Conservation (phyloP, 2,329 filamentous ascomycete genomes). For the Cladosporium halotolerans region DNA sequence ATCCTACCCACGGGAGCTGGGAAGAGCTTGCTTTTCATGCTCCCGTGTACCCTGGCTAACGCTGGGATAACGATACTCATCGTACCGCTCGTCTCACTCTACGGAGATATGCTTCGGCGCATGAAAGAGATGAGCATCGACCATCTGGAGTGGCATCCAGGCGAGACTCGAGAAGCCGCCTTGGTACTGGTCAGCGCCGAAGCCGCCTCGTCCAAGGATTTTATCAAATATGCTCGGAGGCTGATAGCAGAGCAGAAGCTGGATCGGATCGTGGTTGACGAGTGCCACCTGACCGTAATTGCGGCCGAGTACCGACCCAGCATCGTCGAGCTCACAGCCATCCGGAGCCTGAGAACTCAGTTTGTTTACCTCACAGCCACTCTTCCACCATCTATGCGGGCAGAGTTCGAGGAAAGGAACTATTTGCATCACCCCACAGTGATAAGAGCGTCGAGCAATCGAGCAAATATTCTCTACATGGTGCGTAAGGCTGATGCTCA, state of each 20-base stretch:
- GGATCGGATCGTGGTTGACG: not conserved
- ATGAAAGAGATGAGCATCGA: not conserved
- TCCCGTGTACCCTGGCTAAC: too few species aligned
- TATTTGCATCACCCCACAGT: too few species aligned
- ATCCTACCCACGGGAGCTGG: conserved; percentile 14
- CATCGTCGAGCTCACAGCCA: not conserved
- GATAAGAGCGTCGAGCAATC: conserved; percentile 2
- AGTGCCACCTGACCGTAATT: not conserved
- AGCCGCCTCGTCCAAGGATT: not conserved
- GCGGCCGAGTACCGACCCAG: conserved; percentile 1
- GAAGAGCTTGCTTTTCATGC: too few species aligned
- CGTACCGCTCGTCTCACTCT: too few species aligned
- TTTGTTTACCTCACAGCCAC: too few species aligned
- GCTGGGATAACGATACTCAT: too few species aligned
- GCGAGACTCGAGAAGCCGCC: not conserved
- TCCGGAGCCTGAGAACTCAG: too few species aligned
- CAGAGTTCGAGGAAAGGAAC: too few species aligned
- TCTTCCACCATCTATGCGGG: too few species aligned
- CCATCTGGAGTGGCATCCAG: not conserved
- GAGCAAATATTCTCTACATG: conserved; percentile 7
- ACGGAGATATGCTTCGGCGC: not conserved
- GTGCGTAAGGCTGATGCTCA: not conserved
- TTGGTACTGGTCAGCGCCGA: not conserved
- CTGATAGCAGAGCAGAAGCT: not conserved
- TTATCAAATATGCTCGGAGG: not conserved